Base-by-base conservation (phyloP, 148 eudicot species). In the Vaccinium myrtillus region DNA sequence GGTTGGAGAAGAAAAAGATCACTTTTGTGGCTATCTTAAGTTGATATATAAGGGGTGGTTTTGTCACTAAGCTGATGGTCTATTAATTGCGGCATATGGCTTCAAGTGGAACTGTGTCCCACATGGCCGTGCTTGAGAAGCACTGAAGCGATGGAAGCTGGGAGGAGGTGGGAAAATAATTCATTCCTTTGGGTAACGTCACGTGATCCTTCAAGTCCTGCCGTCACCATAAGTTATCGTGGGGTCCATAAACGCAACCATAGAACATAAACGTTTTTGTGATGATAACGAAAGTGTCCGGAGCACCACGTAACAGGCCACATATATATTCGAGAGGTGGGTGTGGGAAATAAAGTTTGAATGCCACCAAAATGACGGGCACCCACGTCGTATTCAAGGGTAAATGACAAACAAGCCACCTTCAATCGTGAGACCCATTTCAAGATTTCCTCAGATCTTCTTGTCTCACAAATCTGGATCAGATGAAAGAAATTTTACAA, bases 371-470 rank as follows among this genome's bases (percentile, higher is more conserved):
- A 89, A 86, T 85, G 91, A 90, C 86, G 85, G 87, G 86, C 88
- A 87, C 79, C 36, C 87, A 85, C 84, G 90, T 91, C 84, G 89
- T 86, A 87, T 88, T 82, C 78, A 51, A 74, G 32, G 61, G 77
- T 81, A 86, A 49, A 21, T 85, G 93, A 86, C 88, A 90, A 87
- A 89, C 27, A 76, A n/a, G 84, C 70, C 78, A 84, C 49, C 69
- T 86, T 87, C 88, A 85, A 87, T 51, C 51, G 25, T 53, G 86
- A 85, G 85, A 86, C 93, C 95, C 89, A 55, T 30, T 85, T 65
- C 75, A 80, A 90, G 94, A 93, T 93, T 88, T 91, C 58, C 86
- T 86, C 85, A 75, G 78, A 93, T 93, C 87, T 88, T 88, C 83
- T 86, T 93, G 94, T 87, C 96, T 83, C 91, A 46, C 83, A 61